These are phyloP conservation scores for Limonomyces culmigenus DNA, from an alignment of 1,284 basidiomycete species.

Conservation along the genomic window DNA sequence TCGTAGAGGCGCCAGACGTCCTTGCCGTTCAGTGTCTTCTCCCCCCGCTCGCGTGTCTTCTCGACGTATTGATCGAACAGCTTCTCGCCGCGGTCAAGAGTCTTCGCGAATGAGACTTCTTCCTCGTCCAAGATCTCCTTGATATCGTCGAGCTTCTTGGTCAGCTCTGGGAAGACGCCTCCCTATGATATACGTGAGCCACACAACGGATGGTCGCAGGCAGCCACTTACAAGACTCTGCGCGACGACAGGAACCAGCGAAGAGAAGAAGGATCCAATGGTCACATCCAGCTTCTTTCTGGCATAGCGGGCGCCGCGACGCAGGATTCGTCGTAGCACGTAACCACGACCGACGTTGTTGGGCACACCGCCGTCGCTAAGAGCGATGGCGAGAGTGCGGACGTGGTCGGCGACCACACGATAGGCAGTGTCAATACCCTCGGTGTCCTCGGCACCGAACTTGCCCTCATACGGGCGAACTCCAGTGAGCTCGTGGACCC, in stretches of 20 bases:
- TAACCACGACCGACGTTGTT: conserved; percentile 96
- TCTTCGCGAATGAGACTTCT: conserved; percentile 92
- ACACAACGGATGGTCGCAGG: neutral
- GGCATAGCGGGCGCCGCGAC: conserved; percentile 87
- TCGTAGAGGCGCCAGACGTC: conserved; percentile 98
- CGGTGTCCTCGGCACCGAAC: conserved; percentile 84
- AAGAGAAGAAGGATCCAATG: conserved; percentile 93
- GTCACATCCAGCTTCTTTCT: conserved; percentile 90
- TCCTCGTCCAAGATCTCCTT: conserved; percentile 97
- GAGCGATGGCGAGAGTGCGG: conserved; percentile 86
- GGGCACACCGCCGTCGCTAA: conserved; percentile 92
- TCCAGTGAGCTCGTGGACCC: conserved; percentile 81
- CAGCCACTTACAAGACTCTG: conserved; percentile 56
- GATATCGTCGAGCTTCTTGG: conserved; percentile 68
- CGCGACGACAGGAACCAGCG: conserved; percentile 77
- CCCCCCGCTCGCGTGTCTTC: conserved; percentile 47
- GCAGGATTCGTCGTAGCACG: conserved; percentile 82
- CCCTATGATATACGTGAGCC: conserved; percentile 33
- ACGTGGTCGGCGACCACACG: conserved; percentile 96
- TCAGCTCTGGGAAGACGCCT: conserved; percentile 86
- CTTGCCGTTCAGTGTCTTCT: conserved; percentile 65
- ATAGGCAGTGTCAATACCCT: conserved; percentile 96
- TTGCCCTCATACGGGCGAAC: conserved; percentile 79
- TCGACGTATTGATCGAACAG: conserved; percentile 86
- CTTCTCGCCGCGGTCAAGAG: conserved; percentile 92